Evolutionary conservation across 148 eudicot genomes (phyloP), one percentile per base, ranked within the genome.

Genomic region (Amaranthus palmeri): DNA sequence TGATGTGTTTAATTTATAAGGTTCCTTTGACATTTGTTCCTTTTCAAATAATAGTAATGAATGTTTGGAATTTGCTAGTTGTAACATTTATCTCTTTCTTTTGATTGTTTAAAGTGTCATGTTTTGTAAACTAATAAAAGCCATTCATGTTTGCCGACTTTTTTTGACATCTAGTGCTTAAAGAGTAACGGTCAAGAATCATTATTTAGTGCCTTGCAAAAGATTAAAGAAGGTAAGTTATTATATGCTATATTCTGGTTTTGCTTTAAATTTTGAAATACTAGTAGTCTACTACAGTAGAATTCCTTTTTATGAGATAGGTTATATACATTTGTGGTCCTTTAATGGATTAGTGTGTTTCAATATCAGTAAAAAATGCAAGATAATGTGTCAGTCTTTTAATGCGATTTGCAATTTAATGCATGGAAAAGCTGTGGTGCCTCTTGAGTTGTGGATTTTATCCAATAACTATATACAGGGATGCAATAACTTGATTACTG

Each of bases 141-240:
- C n/a, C 10, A 69, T 61, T 54, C 47, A 17, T 55, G 44, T 42
- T 11, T 6, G 13, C 25, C 45, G 47, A 5, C 50, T 74, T 50
- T 51, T 51, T 25, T 15, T 73, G 73, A 61, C 25, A 56, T 65
- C 4, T 67, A 79, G 82, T 75, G 75, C 60, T 81, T 95, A 81
- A 73, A 81, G 85, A 78, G 66, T 7, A 85, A 79, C 61, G 44
- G 53, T 1, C 97, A 91, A 81, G 85, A 82, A 53, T 81, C 92
- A 25, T 73, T 93, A 54, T 80, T 54, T 70, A 86, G 83, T 12
- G 90, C 97, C 56, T 79, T 93, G 80, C 88, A 89, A 68, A 93
- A 93, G 61, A 68, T 93, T 7, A 81, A 91, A 84, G 95, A 77
- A 89, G 98, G 98, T 93, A 51, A 54, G 81, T 54, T 47, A 68